Base-by-base conservation (phyloP, 768 basidiomycete genomes). In the Pleurotus cornucopiae region DNA sequence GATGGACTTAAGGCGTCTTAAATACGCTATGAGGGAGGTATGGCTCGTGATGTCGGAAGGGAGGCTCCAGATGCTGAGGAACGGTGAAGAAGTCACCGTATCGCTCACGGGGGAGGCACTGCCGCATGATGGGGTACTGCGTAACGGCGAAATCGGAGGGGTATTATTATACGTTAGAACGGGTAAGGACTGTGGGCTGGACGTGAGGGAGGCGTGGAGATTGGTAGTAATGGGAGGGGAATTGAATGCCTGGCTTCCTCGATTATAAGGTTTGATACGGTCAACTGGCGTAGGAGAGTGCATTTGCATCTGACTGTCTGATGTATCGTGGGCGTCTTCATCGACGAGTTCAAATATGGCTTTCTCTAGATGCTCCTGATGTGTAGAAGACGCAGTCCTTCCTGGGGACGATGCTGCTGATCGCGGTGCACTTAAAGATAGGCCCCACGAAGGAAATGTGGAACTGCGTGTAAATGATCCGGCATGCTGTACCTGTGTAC, bases 271-370 rank as follows among this genome's bases (percentile, higher is more conserved):
- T n/a, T 39, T 53, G 18, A 23, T 53, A 53, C 13, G 51, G 13
- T 16, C n/a, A 25, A 53, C 39, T 7, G 51, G 39, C 11, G 51
- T 26, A 16, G 51, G 51, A 9, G 51, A 53, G n/a, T 53, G 51
- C 51, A 23, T 23, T 16, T n/a, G 41, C 9, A 34, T 34, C 21
- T 20, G 37, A 25, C 37, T 41, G 13, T 14, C 16, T 16, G 39
- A 18, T 18, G 6, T 16, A 53, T 53, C 51, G 39, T 53, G 51
- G 41, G 14, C 13, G 26, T 53, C 51, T 39, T 53, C 51, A 14
- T 53, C 51, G 20, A 53, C 51, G 20, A 53, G 51, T n/a, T 53
- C 38, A 25, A 53, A 53, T n/a, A 53, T 53, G 39, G 51, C 51
- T 41, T 39, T 23, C 38, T 53, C 51, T 11, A 53, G 39, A 39